Conservation (phyloP, 768 basidiomycete species). For the Termitomyces sp. region DNA sequence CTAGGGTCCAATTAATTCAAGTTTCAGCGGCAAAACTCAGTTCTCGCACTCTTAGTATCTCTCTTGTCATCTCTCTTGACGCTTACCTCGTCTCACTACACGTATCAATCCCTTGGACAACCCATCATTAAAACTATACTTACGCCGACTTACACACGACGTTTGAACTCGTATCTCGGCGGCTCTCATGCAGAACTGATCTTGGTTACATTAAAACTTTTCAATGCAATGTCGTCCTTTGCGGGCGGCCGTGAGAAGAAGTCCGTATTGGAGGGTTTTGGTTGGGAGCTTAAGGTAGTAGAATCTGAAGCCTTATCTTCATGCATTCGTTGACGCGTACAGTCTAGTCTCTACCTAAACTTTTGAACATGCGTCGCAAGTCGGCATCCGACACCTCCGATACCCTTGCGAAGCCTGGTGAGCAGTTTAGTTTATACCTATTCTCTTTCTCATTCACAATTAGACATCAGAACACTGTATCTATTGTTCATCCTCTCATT, state of each 20-base stretch:
- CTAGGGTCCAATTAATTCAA: conserved; percentile 1
- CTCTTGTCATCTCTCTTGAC: conserved; percentile 54
- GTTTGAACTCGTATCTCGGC: conserved; percentile 51
- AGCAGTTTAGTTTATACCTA: conserved; percentile 10
- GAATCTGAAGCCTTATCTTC: not conserved
- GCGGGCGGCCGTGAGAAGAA: conserved; percentile 63
- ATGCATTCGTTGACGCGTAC: not conserved
- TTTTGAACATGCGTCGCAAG: conserved; percentile 68
- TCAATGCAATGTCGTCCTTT: conserved; percentile 54
- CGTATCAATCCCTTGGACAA: conserved; percentile 56
- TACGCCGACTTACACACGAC: conserved; percentile 45
- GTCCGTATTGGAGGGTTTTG: conserved; percentile 58
- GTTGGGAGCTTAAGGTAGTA: conserved; percentile 72
- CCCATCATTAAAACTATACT: conserved; percentile 60
- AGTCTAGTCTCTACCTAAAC: conserved; percentile 53
- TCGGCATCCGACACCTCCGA: conserved; percentile 28
- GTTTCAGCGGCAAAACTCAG: conserved; percentile 35
- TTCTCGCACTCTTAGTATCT: conserved; percentile 40
- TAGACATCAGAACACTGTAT: conserved; percentile 79
- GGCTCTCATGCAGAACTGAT: conserved; percentile 61
- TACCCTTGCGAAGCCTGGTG: conserved; percentile 53
- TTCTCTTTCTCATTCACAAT: conserved; percentile 1
- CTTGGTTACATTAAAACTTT: conserved; percentile 59
- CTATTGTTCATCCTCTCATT: conserved; percentile 72
- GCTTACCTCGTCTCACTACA: conserved; percentile 63